Percentiles rank a stretch among this genome's conserved stretches.
Evolutionary conservation across 2,329 filamentous ascomycete genomes (phyloP).

Genomic region (Botrytis porri): DNA sequence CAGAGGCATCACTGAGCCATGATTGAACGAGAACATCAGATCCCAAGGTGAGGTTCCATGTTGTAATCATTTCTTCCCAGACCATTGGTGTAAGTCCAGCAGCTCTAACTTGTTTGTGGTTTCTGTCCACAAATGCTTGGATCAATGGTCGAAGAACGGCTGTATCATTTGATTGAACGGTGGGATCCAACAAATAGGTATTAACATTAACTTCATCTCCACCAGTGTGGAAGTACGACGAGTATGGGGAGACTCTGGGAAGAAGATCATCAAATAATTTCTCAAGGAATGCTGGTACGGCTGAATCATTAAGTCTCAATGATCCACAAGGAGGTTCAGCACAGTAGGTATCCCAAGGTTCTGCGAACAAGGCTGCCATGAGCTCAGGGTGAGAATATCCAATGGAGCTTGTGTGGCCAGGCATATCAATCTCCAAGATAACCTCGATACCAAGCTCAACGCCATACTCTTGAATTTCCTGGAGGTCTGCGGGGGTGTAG

Average conservation of each 20-base stretch:
- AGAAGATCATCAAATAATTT: conserved; percentile 73
- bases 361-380: conserved; percentile 59
- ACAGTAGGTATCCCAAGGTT: conserved; percentile 58
- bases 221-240: conserved; percentile 78
- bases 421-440: conserved; percentile 76
- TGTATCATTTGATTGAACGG: conserved; percentile 63
- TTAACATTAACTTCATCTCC: conserved; percentile 84
- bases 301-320: conserved; percentile 71
- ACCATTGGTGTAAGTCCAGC: conserved; percentile 70
- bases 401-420: conserved; percentile 72
- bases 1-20: conserved; percentile 64
- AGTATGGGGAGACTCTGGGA: conserved; percentile 66
- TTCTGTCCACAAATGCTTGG: conserved; percentile 71
- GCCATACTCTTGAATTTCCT: conserved; percentile 67
- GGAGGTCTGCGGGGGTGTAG: conserved; percentile 65
- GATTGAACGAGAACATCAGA: conserved; percentile 73
- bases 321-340: conserved; percentile 64
- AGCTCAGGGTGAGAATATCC: conserved; percentile 66
- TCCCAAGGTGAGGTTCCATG: conserved; percentile 74
- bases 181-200: conserved; percentile 70
- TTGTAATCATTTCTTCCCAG: conserved; percentile 82
- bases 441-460: conserved; percentile 66
- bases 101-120: conserved; percentile 62
- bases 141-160: conserved; percentile 69
- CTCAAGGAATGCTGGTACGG: conserved; percentile 68